Conservation (phyloP, 2,329 filamentous ascomycete species). For the Pseudogymnoascus verrucosus region DNA sequence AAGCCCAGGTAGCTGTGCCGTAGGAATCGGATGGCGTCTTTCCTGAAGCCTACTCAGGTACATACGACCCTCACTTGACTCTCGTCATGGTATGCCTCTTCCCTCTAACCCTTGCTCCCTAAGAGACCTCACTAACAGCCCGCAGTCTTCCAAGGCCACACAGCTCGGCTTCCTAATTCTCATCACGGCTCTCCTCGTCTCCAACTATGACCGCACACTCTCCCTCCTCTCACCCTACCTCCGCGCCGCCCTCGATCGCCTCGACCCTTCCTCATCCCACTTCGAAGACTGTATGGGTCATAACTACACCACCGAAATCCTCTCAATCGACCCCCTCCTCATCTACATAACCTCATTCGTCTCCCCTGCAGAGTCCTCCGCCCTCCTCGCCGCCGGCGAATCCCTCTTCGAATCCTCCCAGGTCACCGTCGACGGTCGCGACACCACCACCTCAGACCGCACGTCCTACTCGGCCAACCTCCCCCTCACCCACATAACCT, state of each 20-base stretch:
- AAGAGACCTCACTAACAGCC: background rate
- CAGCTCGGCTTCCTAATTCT: constrained; percentile 5
- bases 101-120: background rate
- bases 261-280: background rate
- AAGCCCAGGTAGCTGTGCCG: background rate
- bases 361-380: constrained; percentile 10
- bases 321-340: constrained; percentile 19
- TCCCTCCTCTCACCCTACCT: background rate
- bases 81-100: background rate
- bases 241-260: too few relatives aligned
- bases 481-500: background rate
- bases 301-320: constrained; percentile 18
- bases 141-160: background rate
- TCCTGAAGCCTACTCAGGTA: background rate
- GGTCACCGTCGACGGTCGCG: background rate
- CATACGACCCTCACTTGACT: background rate
- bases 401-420: background rate
- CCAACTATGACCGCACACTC: background rate
- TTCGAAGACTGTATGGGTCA: constrained; percentile 12
- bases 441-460: background rate
- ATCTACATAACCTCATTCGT: constrained; percentile 22
- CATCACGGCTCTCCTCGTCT: background rate
- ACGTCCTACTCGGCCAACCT: background rate
- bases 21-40: background rate
- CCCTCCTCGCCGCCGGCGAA: background rate